phyloP scores from a whole-genome alignment of 2,329 filamentous ascomycete species.

The Venturia pyrina region DNA sequence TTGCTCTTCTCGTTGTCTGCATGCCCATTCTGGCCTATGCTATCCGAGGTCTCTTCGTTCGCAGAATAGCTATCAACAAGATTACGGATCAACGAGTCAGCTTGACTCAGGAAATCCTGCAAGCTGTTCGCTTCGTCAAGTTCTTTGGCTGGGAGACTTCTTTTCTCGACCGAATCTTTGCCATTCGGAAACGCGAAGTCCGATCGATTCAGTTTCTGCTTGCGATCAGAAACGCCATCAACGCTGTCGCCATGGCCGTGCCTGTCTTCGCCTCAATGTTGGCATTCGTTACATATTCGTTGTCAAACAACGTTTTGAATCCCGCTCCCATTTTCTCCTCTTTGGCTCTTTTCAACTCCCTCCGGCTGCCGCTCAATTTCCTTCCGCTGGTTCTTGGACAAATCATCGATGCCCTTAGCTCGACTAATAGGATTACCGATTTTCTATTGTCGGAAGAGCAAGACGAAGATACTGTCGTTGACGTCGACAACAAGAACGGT shows the following conservation, averaged over 20 bases:
- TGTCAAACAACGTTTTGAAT: constrained; percentile 55
- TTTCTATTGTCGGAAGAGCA: constrained; percentile 82
- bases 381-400: constrained; percentile 82
- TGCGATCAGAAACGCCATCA: constrained; percentile 74
- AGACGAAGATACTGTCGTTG: constrained; percentile 56
- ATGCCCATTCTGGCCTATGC: constrained; percentile 68
- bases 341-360: constrained; percentile 81
- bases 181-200: constrained; percentile 69
- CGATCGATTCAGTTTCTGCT: constrained; percentile 73
- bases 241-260: constrained; percentile 72
- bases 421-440: constrained; percentile 74
- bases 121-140: constrained; percentile 89
- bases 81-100: constrained; percentile 88
- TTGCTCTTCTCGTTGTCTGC: constrained; percentile 67
- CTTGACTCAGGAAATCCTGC: constrained; percentile 83
- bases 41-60: constrained; percentile 64
- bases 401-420: constrained; percentile 80
- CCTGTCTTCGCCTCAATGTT: constrained; percentile 94
- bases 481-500: constrained; percentile 41
- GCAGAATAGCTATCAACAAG: constrained; percentile 77
- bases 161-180: constrained; percentile 66
- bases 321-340: constrained; percentile 86
- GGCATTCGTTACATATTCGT: constrained; percentile 65
- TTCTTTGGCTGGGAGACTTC: constrained; percentile 92
- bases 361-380: constrained; percentile 82